phyloP scores from a whole-genome alignment of 306 rosid genomes.

The Ochetophila trinervis region DNA sequence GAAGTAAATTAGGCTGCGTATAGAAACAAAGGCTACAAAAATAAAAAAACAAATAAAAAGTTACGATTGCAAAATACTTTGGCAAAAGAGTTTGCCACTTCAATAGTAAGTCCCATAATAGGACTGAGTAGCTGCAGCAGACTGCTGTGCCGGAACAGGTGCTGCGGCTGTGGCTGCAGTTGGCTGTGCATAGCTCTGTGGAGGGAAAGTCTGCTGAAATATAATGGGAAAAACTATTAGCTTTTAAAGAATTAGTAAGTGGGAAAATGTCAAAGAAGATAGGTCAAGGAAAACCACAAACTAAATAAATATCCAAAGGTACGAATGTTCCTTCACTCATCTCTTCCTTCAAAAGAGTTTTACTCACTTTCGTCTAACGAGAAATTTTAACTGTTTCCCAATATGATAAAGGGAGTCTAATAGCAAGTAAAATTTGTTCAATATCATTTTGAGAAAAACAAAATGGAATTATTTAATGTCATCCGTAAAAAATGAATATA shows the following conservation, averaged over 20 bases:
- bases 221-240: slow-evolving; percentile 8
- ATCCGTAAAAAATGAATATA: no score
- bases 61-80: slow-evolving; percentile 27
- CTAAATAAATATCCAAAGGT: not conserved
- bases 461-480: no score
- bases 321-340: no score
- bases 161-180: slow-evolving; percentile 44
- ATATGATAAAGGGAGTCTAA: no score
- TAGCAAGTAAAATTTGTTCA: no score
- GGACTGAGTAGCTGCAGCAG: slow-evolving; percentile 78
- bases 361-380: no score
- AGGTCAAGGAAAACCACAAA: not conserved
- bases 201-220: slow-evolving; percentile 56
- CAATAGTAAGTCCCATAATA: slow-evolving; percentile 77
- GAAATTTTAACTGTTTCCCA: no score
- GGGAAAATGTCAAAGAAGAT: no score
- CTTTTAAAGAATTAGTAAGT: not conserved
- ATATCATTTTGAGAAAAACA: no score
- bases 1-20: not conserved
- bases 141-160: slow-evolving; percentile 60
- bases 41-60: not conserved
- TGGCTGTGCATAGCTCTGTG: slow-evolving; percentile 72
- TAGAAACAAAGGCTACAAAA: not conserved
- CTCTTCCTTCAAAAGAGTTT: no score
- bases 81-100: slow-evolving; percentile 25